Percentiles rank a stretch among this genome's conserved stretches.
phyloP scores from a whole-genome alignment of 225 moss, liverwort and hornwort species.

The Ulota crispa region DNA sequence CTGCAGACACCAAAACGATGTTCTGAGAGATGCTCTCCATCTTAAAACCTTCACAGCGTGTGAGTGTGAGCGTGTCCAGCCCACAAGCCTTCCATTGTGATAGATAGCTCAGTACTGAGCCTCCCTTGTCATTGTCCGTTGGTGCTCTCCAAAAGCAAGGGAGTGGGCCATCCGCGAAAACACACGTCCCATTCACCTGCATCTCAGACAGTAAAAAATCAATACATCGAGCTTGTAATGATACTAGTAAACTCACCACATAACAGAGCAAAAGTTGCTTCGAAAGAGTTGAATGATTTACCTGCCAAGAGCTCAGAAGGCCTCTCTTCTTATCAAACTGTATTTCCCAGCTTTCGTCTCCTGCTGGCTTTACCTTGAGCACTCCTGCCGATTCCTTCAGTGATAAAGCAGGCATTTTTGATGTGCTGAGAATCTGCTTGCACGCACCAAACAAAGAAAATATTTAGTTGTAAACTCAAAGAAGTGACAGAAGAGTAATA shows the following conservation, averaged over 20 bases:
- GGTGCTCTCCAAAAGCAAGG: slow-evolving; percentile 99
- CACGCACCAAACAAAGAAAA: slow-evolving; percentile 17
- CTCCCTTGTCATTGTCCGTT: slow-evolving; percentile 98
- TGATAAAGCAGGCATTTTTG: slow-evolving; percentile 53
- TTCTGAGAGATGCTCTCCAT: slow-evolving; percentile 34
- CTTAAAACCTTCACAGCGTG: slow-evolving; percentile 40
- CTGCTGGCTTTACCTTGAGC: slow-evolving; percentile 51
- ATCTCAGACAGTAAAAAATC: slow-evolving; percentile 10
- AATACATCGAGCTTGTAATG: neutral
- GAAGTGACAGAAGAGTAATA: neutral
- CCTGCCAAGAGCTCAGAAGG: slow-evolving; percentile 78
- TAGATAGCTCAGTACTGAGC: slow-evolving; percentile 65
- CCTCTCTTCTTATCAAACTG: slow-evolving; percentile 70
- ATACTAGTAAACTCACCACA: neutral
- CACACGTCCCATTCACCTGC: slow-evolving; percentile 52
- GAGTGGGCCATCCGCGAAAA: slow-evolving; percentile 66
- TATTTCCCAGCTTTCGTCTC: slow-evolving; percentile 63
- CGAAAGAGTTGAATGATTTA: slow-evolving; percentile 15
- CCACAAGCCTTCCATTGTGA: slow-evolving; percentile 80
- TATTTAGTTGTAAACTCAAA: slow-evolving; percentile 8
- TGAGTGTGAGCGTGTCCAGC: slow-evolving; percentile 57
- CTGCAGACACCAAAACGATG: slow-evolving; percentile 42
- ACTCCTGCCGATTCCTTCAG: slow-evolving; percentile 39
- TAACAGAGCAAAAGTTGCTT: neutral
- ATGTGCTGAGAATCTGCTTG: slow-evolving; percentile 42